A percentile compares a stretch with the other conserved stretches of the same genome.
Evolutionary conservation across 2,329 filamentous ascomycete genomes (phyloP).

Genomic region (Microcyclosporella mali): DNA sequence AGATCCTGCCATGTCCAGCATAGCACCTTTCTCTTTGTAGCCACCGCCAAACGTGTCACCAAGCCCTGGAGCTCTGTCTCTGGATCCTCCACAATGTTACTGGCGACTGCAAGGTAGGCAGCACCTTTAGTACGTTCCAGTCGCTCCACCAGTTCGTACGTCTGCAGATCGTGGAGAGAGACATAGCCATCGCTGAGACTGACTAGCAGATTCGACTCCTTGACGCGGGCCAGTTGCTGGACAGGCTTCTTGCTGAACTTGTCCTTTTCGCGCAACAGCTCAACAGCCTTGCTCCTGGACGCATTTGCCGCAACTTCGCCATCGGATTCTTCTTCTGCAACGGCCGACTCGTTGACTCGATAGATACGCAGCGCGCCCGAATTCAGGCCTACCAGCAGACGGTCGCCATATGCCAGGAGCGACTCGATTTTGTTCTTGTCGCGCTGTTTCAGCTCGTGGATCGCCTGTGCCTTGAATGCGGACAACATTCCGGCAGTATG

Average conservation of each 20-base stretch:
- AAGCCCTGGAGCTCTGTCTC: conserved; percentile 86
- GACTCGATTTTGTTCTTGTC: conserved; percentile 98
- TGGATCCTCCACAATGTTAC: conserved; percentile 87
- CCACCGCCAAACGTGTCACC: conserved; percentile 83
- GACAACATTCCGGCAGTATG: conserved; percentile 56
- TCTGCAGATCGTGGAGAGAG: conserved; percentile 81
- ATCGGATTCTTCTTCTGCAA: conserved; percentile 15
- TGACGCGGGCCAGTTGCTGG: conserved; percentile 91
- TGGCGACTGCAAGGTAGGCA: conserved; percentile 83
- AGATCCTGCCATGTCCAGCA: conserved; percentile 96
- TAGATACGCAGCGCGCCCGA: conserved; percentile 86
- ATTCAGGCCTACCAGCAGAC: conserved; percentile 84
- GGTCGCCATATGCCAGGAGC: conserved; percentile 86
- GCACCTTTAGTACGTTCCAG: conserved; percentile 81
- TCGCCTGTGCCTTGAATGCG: conserved; percentile 90
- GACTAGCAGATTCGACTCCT: conserved; percentile 85
- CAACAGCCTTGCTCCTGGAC: conserved; percentile 51
- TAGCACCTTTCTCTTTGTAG: conserved; percentile 81
- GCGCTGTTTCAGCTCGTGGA: conserved; percentile 91
- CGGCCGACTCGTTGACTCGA: conserved; percentile 66
- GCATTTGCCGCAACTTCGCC: conserved; percentile 35
- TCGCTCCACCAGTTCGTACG: conserved; percentile 73
- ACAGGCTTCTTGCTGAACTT: conserved; percentile 87
- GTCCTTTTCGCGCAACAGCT: conserved; percentile 84
- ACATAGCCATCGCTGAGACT: conserved; percentile 87